Evolutionary conservation across 805 yeast genomes (phyloP), one percentile per base, ranked within the genome.

Genomic region (Candida odintsovae): DNA sequence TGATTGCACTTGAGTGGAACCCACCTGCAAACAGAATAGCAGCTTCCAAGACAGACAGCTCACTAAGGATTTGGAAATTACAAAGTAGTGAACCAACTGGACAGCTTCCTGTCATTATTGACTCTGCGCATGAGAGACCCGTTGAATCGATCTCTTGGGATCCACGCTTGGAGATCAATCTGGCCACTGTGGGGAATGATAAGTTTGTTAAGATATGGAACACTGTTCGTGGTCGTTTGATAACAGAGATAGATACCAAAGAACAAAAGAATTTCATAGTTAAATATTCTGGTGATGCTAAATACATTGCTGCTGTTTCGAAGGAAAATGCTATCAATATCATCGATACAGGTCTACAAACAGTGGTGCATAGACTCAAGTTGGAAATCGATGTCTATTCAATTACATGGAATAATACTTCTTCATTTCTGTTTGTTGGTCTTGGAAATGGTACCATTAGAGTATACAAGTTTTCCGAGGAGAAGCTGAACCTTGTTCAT

Each of bases 101-200:
- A 19, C 47, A 53, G 18, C 44, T 40, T 4, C 59, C 70, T 3
- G 45, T 60, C 1, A 58, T 64, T 12, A 66, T 78, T 19, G 73
- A 68, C 37, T 61, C 62, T 28, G 67, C 74, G 2, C 81, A 77
- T 50, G 48, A 52, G 3, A 61, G 61, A 41, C 54, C 69, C 2
- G 73, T 73, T 19, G 72, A 69, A 44, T 50, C 68, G 20, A 48
- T 80, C 9, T 53, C 71, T 2, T 80, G 82, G 82, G 65, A 73
- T 41, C 82, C 84, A 0, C 56, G 57, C 18, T 57, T 67, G 25
- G 76, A 77, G 25, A 66, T 66, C 38, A 53, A 66, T 12, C 65
- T 80, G 44, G 80, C 75, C 3, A 66, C 76, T 6, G 79, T 75
- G 31, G 79, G 79, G 6, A 54, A 68, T 25, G 84, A 77, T 53